Conservation (phyloP, 2,329 filamentous ascomycete species). For the Monilinia vaccinii-corymbosi region DNA sequence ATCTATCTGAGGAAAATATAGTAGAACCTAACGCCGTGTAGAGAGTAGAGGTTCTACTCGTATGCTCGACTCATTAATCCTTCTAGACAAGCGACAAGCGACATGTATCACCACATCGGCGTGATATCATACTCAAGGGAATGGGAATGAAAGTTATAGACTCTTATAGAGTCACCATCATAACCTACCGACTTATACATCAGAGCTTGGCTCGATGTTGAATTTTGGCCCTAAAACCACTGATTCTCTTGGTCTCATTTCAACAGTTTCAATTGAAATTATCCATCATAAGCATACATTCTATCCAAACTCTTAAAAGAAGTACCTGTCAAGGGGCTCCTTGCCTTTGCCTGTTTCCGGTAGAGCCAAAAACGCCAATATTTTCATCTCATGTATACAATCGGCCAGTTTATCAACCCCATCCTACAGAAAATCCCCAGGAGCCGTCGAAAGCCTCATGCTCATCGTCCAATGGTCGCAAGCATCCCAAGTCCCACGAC, state of each 20-base stretch:
- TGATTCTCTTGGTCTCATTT: not conserved
- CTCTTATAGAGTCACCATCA: not conserved
- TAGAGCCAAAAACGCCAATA: slow-evolving; percentile 1
- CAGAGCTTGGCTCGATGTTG: not conserved
- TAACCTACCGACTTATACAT: not conserved
- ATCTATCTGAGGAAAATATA: too few species aligned
- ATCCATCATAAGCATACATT: not conserved
- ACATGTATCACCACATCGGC: not conserved
- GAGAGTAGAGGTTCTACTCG: too few species aligned
- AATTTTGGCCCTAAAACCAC: not conserved
- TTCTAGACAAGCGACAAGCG: not conserved
- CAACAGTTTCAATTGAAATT: not conserved
- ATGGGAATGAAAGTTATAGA: not conserved
- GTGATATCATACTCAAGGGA: not conserved
- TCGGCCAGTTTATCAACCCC: slow-evolving; percentile 13
- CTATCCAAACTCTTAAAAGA: not conserved
- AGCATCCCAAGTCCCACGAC: slow-evolving; percentile 43
- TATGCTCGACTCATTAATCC: not conserved
- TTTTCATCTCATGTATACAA: not conserved
- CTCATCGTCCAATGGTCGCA: slow-evolving; percentile 43
- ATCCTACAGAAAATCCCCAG: slow-evolving; percentile 29
- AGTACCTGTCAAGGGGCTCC: not conserved
- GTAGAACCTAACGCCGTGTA: too few species aligned
- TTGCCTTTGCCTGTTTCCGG: not conserved
- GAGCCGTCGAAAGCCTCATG: slow-evolving; percentile 27